Evolutionary conservation across 2,329 filamentous ascomycete genomes (phyloP), one percentile per base, ranked within the genome.

Genomic region (Aureobasidium mangrovei): DNA sequence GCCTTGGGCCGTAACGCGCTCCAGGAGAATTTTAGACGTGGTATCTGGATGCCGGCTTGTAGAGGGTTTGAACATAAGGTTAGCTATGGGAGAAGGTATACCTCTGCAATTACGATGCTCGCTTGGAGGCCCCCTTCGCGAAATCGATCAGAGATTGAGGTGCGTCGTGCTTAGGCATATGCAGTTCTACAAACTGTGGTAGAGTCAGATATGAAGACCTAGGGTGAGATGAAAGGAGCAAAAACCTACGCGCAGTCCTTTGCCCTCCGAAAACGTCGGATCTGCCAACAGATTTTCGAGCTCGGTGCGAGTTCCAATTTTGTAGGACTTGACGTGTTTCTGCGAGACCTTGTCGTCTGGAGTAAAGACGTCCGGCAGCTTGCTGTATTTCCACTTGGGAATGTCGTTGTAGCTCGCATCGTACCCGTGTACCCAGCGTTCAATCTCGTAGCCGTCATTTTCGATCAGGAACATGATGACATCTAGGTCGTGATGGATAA

Each of bases 391-490:
- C 58, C 58, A 60, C 26, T 55, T 47, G 44, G 44, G 53, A 36
- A 60, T 56, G 10, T 80, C 77, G 51, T 82, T 82, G 61, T 82
- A 82, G 0, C 55, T 61, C 53, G 76, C 69, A 8, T 75, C 69
- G 18, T 71, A 67, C 3, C 78, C 88, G 69, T 95, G 89, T 63
- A 95, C 94, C 67, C 82, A 86, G 31, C 90, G 82, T 72, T 95
- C 90, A 67, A 94, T 93, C 7, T 89, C 93, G 72, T 87, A 95
- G 8, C 90, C 90, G 39, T 91, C 82, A 67, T 94, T 94, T 76
- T 86, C 89, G 61, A 95, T 85, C 58, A 93, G 77, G 67, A 95
- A 91, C 58, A 95, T 83, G 64, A 90, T 91, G 24, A 87, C 81
- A 58, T 84, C 83, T 55, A 95, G 74, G 27, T 79, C 76, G 57